phyloP scores from a whole-genome alignment of 192 early-diverging fungal species.

The Coemansia sp. region DNA sequence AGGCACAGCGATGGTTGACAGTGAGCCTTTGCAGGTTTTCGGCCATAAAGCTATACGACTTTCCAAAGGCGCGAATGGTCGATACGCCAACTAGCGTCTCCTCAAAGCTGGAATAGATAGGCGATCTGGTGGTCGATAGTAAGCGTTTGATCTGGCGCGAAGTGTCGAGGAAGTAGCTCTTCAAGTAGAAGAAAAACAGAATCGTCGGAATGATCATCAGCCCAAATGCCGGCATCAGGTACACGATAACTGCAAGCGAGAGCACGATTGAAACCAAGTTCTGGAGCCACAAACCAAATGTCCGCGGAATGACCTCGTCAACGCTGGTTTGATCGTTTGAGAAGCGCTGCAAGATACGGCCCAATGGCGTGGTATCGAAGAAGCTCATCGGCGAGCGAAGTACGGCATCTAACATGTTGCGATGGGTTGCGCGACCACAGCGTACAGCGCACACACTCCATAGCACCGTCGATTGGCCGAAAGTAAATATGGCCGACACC shows the following conservation, averaged over 20 bases:
- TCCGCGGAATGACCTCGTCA: constrained; percentile 70
- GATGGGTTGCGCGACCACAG: constrained; percentile 72
- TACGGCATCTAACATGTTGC: constrained; percentile 74
- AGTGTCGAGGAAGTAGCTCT: constrained; percentile 65
- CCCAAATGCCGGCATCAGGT: constrained; percentile 53
- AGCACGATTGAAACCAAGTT: constrained; percentile 37
- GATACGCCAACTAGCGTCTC: constrained; percentile 60
- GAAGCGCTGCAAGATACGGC: constrained; percentile 87
- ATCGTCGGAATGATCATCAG: constrained; percentile 56
- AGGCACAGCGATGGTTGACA: constrained; percentile 76
- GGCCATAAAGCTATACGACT: constrained; percentile 61
- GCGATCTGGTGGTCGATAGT: constrained; percentile 68
- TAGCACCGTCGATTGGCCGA: constrained; percentile 68
- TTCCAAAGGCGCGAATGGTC: constrained; percentile 66
- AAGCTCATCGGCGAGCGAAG: constrained; percentile 62
- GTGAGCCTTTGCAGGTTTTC: constrained; percentile 75
- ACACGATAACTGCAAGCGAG: constrained; percentile 51
- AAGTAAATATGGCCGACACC: constrained; percentile 60
- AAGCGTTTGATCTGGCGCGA: constrained; percentile 77
- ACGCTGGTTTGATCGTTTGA: constrained; percentile 81
- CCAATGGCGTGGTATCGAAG: constrained; percentile 74
- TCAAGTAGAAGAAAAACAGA: constrained; percentile 52
- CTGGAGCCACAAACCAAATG: constrained; percentile 56
- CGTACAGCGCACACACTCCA: constrained; percentile 83
- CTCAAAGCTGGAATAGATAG: constrained; percentile 66